Evolutionary conservation across 2,329 filamentous ascomycete genomes (phyloP), one percentile per base, ranked within the genome.

Genomic region (Pyricularia sp.): DNA sequence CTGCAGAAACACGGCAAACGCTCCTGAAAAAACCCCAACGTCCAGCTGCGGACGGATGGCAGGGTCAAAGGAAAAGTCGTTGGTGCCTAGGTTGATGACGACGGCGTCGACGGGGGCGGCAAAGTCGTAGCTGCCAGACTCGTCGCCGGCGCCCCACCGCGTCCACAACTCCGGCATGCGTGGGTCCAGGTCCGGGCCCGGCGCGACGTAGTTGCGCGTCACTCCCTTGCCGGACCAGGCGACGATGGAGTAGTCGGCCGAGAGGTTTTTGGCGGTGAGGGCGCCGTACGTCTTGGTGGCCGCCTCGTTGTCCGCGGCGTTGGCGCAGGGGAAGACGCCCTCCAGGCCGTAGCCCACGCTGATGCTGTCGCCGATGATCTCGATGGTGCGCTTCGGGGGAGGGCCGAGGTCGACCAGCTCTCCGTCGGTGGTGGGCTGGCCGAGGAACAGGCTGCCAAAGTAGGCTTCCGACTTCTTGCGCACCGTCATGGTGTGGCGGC

Each of bases 331-430:
- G 23, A 76, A 71, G 5, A 73, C 72, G 59, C 79, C 81, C 68
- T 81, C 80, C 17, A 81, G 76, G 1, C 81, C 81, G 70, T 82
- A 82, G 3, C 80, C 81, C 4, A 81, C 80, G 2, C 75, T 79
- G 71, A 82, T 82, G 28, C 80, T 82, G 73, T 82, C 81, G 10
- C 81, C 81, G 31, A 82, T 80, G 64, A 81, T 73, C 70, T 82
- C 79, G 59, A 82, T 81, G 69, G 77, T 77, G 28, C 77, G 78
- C 11, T 72, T 72, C 72, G 3, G 75, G 74, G 0, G 69, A 70
- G 9, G 42, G 17, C 9, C 66, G 23, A 64, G 63, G 7, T 50
- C 50, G 2, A 67, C 20, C 42, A 67, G 55, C 30, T 71, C 66
- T 10, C 69, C 67, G 59, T 73, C 66, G 2, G 71, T 72, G 33